phyloP scores from a whole-genome alignment of 148 eudicot species.

The Polygonum maritimum region DNA sequence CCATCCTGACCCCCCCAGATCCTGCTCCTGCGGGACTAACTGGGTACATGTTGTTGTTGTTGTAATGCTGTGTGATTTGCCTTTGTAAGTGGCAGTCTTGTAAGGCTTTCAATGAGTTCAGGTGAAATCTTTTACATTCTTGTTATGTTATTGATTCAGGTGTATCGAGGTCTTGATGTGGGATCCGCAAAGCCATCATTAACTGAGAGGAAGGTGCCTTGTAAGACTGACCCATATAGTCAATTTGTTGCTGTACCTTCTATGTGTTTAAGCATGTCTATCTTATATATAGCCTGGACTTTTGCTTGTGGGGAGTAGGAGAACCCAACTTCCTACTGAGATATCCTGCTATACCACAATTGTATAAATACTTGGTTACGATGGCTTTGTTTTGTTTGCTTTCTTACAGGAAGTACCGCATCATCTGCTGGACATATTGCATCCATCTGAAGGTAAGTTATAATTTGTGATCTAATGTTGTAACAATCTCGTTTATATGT shows the following conservation, averaged over 20 bases:
- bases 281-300: neutral
- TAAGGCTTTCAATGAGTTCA: neutral
- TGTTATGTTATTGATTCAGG: conserved; percentile 35
- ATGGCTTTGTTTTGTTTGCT: conserved; percentile 3
- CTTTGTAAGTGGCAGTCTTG: neutral
- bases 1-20: no score
- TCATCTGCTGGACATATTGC: conserved; percentile 83
- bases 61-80: neutral
- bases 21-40: no score
- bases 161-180: conserved; percentile 88
- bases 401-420: conserved; percentile 76
- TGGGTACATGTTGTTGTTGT: no score
- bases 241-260: neutral
- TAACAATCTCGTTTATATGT: neutral
- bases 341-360: neutral
- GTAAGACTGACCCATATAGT: conserved; percentile 11
- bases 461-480: neutral
- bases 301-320: neutral
- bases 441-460: conserved; percentile 80
- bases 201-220: conserved; percentile 65
- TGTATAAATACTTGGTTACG: neutral
- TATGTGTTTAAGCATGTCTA: neutral
- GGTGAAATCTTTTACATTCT: neutral
- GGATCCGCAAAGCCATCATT: conserved; percentile 92
- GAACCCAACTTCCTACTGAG: neutral